Evolutionary conservation across 495 filamentous ascomycete species (phyloP).

Genomic region (Echria macrotheca): DNA sequence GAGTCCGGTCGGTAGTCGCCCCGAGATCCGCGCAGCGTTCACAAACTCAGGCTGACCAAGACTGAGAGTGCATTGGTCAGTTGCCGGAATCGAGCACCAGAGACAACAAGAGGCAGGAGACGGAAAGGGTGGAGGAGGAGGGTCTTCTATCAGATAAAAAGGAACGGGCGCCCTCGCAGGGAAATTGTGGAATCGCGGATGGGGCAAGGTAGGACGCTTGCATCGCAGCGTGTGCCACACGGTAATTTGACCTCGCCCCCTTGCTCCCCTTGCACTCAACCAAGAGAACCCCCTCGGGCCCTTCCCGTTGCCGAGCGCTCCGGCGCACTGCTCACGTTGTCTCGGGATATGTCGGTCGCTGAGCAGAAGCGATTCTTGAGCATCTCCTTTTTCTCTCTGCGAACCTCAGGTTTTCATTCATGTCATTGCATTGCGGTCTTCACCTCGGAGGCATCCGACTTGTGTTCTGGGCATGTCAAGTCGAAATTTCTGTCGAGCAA

Average conservation of each 20-base stretch:
- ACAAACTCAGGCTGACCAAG: not conserved
- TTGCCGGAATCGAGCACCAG: not conserved
- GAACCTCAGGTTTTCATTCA: too few species aligned
- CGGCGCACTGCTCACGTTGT: not conserved
- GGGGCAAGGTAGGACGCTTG: conserved; percentile 6
- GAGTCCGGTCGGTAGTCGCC: not conserved
- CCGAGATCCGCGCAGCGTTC: not conserved
- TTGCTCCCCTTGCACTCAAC: not conserved
- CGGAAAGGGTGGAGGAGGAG: not conserved
- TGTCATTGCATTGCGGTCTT: too few species aligned
- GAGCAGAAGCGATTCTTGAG: too few species aligned
- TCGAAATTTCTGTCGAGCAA: not conserved
- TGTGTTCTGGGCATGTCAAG: not conserved
- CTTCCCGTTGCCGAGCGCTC: conserved; percentile 4
- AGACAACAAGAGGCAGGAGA: conserved; percentile 5
- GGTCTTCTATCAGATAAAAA: not conserved
- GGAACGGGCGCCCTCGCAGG: conserved; percentile 4
- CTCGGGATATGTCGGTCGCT: too few species aligned
- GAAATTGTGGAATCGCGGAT: conserved; percentile 9
- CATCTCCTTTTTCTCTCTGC: too few species aligned
- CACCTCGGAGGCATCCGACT: not conserved
- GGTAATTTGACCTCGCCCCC: conserved; percentile 9
- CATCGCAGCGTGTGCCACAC: conserved; percentile 2
- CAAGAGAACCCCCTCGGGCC: not conserved
- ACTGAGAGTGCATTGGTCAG: not conserved